phyloP scores from a whole-genome alignment of 192 early-diverging fungal genomes.

The Chytriomyces sp. region DNA sequence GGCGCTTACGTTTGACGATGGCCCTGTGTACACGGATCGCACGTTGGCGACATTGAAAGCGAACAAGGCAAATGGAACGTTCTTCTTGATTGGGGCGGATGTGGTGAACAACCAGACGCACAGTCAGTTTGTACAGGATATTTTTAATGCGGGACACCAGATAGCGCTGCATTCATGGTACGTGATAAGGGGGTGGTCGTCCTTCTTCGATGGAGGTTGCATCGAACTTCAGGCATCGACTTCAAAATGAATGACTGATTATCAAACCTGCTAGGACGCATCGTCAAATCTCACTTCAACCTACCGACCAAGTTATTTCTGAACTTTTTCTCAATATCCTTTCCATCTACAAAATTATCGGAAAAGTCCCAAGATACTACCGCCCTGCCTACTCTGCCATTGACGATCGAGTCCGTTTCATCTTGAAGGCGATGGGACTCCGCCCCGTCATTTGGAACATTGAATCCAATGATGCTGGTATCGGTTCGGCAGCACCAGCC shows the following conservation, averaged over 20 bases:
- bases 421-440: conserved; percentile 57
- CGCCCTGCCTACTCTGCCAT: conserved; percentile 59
- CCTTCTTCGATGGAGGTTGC: too few relatives aligned
- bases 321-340: conserved; percentile 28
- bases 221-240: not conserved
- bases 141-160: conserved; percentile 55
- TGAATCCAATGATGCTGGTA: conserved; percentile 40
- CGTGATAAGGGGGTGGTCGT: not conserved
- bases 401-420: conserved; percentile 61
- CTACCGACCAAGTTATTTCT: conserved; percentile 25
- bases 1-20: conserved; percentile 31
- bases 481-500: not conserved
- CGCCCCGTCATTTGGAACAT: conserved; percentile 48
- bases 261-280: conserved; percentile 15
- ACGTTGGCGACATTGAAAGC: conserved; percentile 1
- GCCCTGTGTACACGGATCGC: conserved; percentile 11
- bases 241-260: not conserved
- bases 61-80: conserved; percentile 44
- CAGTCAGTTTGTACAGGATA: conserved; percentile 48
- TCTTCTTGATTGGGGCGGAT: conserved; percentile 58
- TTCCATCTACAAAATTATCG: conserved; percentile 29
- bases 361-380: conserved; percentile 57
- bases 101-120: conserved; percentile 36
- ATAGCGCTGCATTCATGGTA: conserved; percentile 39
- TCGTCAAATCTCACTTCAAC: conserved; percentile 1